Percentiles rank a stretch among this genome's conserved stretches.
Conservation (phyloP, 441 rosid species). For the Populus trichocarpa region DNA sequence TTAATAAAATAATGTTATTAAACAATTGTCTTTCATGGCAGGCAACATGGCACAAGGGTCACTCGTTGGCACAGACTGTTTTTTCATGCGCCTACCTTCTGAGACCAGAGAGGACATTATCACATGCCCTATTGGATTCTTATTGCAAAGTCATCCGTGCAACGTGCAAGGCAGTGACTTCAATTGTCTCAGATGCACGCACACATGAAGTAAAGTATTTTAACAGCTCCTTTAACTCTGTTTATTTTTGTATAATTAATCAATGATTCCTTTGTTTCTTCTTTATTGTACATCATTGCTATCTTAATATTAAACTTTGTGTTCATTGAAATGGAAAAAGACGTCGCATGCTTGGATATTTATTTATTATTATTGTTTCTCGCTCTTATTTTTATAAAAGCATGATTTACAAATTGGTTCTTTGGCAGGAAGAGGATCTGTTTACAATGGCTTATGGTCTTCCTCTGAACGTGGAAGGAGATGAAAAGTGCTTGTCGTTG, state of each 20-base stretch:
- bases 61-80: constrained; percentile 96
- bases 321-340: background rate
- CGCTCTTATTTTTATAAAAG: background rate
- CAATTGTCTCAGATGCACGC: constrained; percentile 93
- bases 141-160: constrained; percentile 82
- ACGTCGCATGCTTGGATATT: background rate
- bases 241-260: constrained; percentile 14
- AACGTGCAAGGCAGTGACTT: constrained; percentile 89
- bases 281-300: background rate
- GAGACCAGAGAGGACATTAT: constrained; percentile 85
- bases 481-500: constrained; percentile 77
- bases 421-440: constrained; percentile 89
- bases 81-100: constrained; percentile 93
- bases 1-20: constrained; percentile 1
- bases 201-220: constrained; percentile 99
- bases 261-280: background rate
- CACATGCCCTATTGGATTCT: constrained; percentile 86
- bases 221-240: constrained; percentile 35
- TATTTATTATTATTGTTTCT: too few species aligned
- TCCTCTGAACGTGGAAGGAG: constrained; percentile 72
- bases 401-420: constrained; percentile 2
- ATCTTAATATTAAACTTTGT: background rate
- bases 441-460: constrained; percentile 91
- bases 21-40: constrained; percentile 42
- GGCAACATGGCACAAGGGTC: constrained; percentile 99